Evolutionary conservation across 495 filamentous ascomycete species (phyloP), one percentile per base, ranked within the genome.

Genomic region (Penicillium bialowiezense): DNA sequence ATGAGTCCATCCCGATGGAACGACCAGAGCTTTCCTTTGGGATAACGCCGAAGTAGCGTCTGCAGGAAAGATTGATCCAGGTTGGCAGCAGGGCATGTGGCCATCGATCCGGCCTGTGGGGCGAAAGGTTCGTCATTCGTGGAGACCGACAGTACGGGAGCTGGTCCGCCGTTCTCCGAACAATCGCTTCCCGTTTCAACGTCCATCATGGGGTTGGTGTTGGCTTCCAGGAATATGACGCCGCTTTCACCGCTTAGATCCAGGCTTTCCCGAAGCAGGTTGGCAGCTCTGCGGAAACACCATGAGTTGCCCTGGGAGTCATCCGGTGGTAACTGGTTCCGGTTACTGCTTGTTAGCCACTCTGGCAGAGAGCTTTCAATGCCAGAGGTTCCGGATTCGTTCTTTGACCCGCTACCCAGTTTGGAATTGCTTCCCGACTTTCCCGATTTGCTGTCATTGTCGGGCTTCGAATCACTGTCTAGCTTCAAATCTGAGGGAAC

Each of bases 1-100:
- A 76, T 44, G 21, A 64, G 42, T 1, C 72, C 67, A 42, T 78
- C 76, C 3, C 68, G 74, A 40, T 87, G 82, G 53, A 84, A 84
- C 13, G 78, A 80, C 78, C 83, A 88, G 8, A 89, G 63, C 40
- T 81, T 79, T 5, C 85, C 85, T 39, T 78, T 74, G 6, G 79
- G 77, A 56, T 88, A 84, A 12, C 78, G 71, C 9, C 76, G 73
- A 1, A 87, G 62, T 1, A 87, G 64, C 41, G 71, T 60, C 5
- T 71, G 68, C 1, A 87, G 60, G 18, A 83, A 73, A 1, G 57
- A 55, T 13, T 59, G 64, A 39, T 74, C 71, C 19, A 73, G 40
- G 41, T 60, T 68, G 10, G 67, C 63, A 3, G 70, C 69, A 0
- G 72, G 56, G 19, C 51, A 69, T 13, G 52, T 55, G 2, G 54